Conservation (phyloP, 148 eudicot species). For the Rhododendron ferrugineum region DNA sequence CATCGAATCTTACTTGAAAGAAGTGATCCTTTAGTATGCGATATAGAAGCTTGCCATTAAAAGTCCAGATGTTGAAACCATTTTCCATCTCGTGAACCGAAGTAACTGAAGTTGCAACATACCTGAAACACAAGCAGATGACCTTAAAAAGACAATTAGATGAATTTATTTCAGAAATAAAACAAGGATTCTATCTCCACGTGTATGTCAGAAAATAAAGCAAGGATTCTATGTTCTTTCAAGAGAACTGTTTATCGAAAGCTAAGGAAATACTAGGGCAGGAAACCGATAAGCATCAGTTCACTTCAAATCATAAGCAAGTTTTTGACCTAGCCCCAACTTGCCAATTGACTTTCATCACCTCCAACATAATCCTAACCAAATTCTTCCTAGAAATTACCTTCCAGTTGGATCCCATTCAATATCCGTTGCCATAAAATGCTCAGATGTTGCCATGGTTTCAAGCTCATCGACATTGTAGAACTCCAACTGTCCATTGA, state of each 20-base stretch:
- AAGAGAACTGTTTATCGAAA: not conserved
- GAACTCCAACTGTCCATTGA: constrained; percentile 93
- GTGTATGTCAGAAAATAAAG: not conserved
- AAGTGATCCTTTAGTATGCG: constrained; percentile 85
- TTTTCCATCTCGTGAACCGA: constrained; percentile 98
- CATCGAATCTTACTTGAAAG: constrained; percentile 60
- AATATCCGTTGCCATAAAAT: constrained; percentile 81
- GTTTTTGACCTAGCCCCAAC: not conserved
- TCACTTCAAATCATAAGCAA: not conserved
- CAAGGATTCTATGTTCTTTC: not conserved
- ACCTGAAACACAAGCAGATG: constrained; percentile 35
- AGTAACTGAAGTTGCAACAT: constrained; percentile 85
- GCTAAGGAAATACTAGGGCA: not conserved
- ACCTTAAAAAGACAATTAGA: not conserved
- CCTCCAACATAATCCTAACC: not conserved
- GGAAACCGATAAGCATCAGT: not conserved
- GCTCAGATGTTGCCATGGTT: constrained; percentile 92
- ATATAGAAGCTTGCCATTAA: constrained; percentile 77
- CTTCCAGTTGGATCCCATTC: constrained; percentile 74
- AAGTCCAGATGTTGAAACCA: constrained; percentile 94
- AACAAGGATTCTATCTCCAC: not conserved
- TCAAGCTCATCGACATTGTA: constrained; percentile 96
- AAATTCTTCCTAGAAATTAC: constrained; percentile 27
- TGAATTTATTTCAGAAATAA: not conserved
- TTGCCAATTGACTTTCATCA: not conserved